Conservation (phyloP, 2,329 filamentous ascomycete species). For the Alternaria brassicae region DNA sequence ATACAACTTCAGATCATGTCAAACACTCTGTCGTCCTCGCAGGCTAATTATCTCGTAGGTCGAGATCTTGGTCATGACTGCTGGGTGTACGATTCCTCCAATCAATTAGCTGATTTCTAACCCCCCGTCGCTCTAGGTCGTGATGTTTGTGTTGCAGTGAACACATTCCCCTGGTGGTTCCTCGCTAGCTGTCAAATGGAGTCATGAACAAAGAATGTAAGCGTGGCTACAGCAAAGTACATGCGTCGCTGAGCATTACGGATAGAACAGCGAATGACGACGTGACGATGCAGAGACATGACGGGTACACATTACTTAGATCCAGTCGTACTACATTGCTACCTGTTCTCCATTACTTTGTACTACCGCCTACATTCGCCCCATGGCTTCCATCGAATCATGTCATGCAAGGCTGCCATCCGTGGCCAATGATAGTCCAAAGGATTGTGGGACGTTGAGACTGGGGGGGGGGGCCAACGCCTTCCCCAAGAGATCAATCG, state of each 20-base stretch:
- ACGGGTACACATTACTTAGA: background rate
- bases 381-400: background rate
- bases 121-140: background rate
- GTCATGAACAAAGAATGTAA: background rate
- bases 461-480: background rate
- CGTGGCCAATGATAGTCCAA: background rate
- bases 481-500: background rate
- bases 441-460: background rate
- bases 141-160: background rate
- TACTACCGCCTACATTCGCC: background rate
- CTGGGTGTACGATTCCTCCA: background rate
- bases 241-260: background rate
- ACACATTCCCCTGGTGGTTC: background rate
- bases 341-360: background rate
- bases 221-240: background rate
- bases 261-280: background rate
- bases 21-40: background rate
- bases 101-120: background rate
- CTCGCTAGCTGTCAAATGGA: background rate
- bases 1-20: background rate
- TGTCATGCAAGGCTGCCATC: background rate
- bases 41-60: background rate
- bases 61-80: background rate
- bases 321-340: background rate
- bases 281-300: background rate